Conservation (phyloP, 169 alveolate species). For the Pseudocohnilembus persalinus region DNA sequence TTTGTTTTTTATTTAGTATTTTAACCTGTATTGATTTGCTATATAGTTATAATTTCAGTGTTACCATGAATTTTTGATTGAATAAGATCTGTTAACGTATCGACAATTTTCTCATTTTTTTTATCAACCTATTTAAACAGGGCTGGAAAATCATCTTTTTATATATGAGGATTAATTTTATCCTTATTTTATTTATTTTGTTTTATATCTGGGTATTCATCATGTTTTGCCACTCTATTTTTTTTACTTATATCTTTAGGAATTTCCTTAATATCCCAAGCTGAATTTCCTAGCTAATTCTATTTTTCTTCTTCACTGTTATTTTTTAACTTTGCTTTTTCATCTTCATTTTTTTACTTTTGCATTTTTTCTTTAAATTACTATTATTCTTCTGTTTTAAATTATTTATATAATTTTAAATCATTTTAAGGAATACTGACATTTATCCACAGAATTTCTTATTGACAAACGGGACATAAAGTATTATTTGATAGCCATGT, state of each 20-base stretch:
- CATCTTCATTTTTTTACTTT: neutral
- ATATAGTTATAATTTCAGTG: neutral
- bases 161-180: no score
- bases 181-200: no score
- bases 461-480: constrained; percentile 49
- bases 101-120: no score
- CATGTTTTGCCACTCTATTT: neutral
- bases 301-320: neutral
- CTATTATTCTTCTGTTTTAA: no score
- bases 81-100: no score
- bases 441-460: constrained; percentile 9
- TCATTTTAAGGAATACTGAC: neutral
- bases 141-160: neutral
- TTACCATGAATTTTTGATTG: neutral
- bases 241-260: no score
- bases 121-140: no score
- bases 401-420: no score
- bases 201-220: neutral
- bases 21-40: no score
- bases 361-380: neutral
- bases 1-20: no score
- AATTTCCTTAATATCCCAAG: neutral
- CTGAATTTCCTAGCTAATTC: neutral
- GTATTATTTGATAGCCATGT: constrained; percentile 42
- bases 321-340: neutral